These are phyloP conservation scores for Diospyros kaki DNA, from an alignment of 148 eudicot genomes.

Conservation along the genomic window DNA sequence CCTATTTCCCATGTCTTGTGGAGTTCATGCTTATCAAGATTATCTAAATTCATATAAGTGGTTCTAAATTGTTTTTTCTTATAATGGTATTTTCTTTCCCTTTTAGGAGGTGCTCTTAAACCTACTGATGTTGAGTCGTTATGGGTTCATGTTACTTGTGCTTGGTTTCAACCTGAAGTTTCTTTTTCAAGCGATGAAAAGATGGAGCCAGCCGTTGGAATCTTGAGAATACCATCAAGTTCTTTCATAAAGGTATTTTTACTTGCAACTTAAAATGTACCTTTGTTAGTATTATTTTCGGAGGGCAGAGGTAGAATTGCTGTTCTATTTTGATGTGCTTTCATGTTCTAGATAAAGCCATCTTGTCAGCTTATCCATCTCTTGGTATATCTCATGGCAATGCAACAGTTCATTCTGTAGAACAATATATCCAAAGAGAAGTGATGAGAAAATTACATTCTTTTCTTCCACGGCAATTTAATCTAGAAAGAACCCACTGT, in stretches of 20 bases:
- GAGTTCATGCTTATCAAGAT: not conserved
- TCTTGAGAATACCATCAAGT: conserved; percentile 89
- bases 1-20: not conserved
- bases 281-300: too few relatives aligned
- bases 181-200: conserved; percentile 87
- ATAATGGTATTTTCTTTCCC: not conserved
- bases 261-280: too few relatives aligned
- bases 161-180: conserved; percentile 99
- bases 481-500: too few relatives aligned
- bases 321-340: not conserved
- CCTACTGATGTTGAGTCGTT: conserved; percentile 84
- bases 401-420: not conserved
- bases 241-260: conserved; percentile 53
- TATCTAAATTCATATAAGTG: not conserved
- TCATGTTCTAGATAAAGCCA: not conserved
- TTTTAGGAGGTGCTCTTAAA: conserved; percentile 89
- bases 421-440: not conserved
- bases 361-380: not conserved
- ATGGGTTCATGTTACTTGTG: conserved; percentile 99
- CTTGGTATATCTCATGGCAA: not conserved
- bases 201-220: conserved; percentile 99
- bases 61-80: not conserved
- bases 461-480: not conserved
- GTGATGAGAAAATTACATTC: not conserved
- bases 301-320: not conserved